Evolutionary conservation across 169 alveolate species (phyloP), one percentile per base, ranked within the genome.

Genomic region (Plasmodium sp.): DNA sequence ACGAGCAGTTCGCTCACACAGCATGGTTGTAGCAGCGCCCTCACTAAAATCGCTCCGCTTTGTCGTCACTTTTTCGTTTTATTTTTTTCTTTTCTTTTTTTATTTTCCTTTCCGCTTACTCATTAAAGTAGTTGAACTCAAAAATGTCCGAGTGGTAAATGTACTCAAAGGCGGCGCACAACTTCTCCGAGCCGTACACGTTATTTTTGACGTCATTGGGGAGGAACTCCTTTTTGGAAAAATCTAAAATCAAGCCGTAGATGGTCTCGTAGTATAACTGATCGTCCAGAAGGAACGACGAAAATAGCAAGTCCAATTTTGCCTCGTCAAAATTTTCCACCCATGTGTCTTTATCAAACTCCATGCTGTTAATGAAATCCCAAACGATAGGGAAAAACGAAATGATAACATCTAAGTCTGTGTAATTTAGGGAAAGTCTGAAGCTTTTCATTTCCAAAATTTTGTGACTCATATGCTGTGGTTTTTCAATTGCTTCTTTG

Each of bases 371-470:
- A 9, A 90, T 90, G 45, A 56, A 79, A 4, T 90, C 84, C 94
- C 94, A 90, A 18, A 90, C 5, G 27, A 90, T 67, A 22, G 94
- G 94, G 34, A 90, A 90, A 62, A 90, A 80, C 1, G 72, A 80
- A 7, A 90, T 71, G 14, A 90, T 58, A 5, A 90, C 91, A 90
- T 90, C 94, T 62, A 90, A 10, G 82, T 90, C 94, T 34, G 88
- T 90, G 36, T 58, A 90, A 90, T 90, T 90, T 67, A 80, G 74
- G n/a, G 94, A 90, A 10, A 90, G 94, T 62, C 94, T 80, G 83
- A 90, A 90, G 80, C 91, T 90, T 80, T 90, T 90, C 94, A 90
- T 90, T 80, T 90, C 94, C 74, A 90, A 67, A 12, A 90, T 90
- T 90, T 90, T 90, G 74, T 90, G 88, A 79, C 90, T 90, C 94